A percentile compares a stretch with the other conserved stretches of the same genome.
These are phyloP conservation scores for Carnegiea gigantea DNA, from an alignment of 179 eudicot species.

Conservation along the genomic window DNA sequence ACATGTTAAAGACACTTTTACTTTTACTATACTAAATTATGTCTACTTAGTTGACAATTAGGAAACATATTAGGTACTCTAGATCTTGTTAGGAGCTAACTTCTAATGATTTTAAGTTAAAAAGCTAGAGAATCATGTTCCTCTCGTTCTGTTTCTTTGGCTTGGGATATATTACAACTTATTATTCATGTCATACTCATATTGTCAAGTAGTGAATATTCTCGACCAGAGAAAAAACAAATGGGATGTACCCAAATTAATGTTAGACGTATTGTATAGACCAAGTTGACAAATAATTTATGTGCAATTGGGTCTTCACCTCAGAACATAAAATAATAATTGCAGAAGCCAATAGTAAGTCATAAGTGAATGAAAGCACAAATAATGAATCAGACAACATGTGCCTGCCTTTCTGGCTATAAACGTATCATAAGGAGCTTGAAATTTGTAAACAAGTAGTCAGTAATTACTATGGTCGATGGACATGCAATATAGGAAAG, in stretches of 20 bases:
- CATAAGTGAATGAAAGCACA: not conserved
- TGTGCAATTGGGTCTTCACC: not conserved
- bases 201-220: not conserved
- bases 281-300: not conserved
- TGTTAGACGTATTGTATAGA: not conserved
- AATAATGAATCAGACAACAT: not conserved
- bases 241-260: not conserved
- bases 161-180: too few relatives aligned
- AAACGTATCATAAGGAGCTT: not conserved
- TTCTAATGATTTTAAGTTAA: too few relatives aligned
- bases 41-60: too few relatives aligned
- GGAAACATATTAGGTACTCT: too few relatives aligned
- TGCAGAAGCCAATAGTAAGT: not conserved
- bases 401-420: conserved; percentile 6
- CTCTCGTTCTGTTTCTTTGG: too few relatives aligned
- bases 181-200: not conserved
- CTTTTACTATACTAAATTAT: too few relatives aligned
- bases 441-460: not conserved
- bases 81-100: too few relatives aligned
- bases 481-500: not conserved
- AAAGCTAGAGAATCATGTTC: too few relatives aligned
- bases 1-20: too few relatives aligned
- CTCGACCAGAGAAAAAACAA: not conserved
- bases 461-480: not conserved
- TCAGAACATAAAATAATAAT: not conserved